Conservation (phyloP, 148 eudicot species). For the Bassia scoparia region DNA sequence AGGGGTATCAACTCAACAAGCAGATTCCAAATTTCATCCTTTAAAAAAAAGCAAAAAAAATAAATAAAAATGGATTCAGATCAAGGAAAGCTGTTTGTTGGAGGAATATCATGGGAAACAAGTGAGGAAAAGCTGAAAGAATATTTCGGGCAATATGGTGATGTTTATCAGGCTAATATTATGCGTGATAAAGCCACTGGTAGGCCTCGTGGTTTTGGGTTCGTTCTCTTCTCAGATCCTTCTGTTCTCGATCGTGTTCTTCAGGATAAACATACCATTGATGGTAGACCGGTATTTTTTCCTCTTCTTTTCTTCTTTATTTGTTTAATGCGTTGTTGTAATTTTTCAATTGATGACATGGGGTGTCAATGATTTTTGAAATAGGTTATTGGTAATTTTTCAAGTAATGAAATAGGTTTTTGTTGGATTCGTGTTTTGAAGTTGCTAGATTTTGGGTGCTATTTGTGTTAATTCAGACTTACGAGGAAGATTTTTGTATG, state of each 20-base stretch:
- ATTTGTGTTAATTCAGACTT: no score
- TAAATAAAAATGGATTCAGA: slow-evolving; percentile 62
- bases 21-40: no score
- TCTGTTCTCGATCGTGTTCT: slow-evolving; percentile 67
- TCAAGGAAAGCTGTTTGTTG: slow-evolving; percentile 86
- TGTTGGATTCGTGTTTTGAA: not conserved
- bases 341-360: not conserved
- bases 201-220: slow-evolving; percentile 84
- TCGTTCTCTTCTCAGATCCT: slow-evolving; percentile 84
- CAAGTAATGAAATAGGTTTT: no score
- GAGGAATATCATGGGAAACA: slow-evolving; percentile 96
- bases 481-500: not conserved
- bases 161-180: slow-evolving; percentile 63
- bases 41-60: not conserved
- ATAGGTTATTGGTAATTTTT: not conserved
- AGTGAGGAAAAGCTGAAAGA: slow-evolving; percentile 68
- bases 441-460: not conserved
- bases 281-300: slow-evolving; percentile 63
- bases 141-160: slow-evolving; percentile 67
- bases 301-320: not conserved
- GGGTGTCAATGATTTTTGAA: not conserved
- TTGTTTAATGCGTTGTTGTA: not conserved
- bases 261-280: slow-evolving; percentile 68
- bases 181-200: slow-evolving; percentile 76
- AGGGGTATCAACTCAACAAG: no score